Base-by-base conservation (phyloP, 805 yeast genomes). In the Nakazawaea wickerhamii region DNA sequence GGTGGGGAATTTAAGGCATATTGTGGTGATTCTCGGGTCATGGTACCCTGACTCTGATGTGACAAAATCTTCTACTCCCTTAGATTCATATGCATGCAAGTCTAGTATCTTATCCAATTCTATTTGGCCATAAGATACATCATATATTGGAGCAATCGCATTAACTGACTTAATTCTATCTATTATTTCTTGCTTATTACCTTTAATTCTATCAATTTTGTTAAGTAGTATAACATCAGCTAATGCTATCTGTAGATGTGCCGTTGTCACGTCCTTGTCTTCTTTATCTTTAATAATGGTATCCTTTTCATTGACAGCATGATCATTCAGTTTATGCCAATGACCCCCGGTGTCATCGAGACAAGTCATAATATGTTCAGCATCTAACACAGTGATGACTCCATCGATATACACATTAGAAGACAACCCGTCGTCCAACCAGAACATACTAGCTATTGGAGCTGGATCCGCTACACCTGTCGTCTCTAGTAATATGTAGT, bases 401-500 rank as follows among this genome's bases (percentile, higher is more conserved):
- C 96, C 96, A 60, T 91, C 98, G 25, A 93, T 81, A 58, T 86
- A 85, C 2, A 93, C 88, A 50, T 80, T 81, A 4, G 95, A 81
- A 13, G 81, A 73, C 45, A 93, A 67, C 0, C 90, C 97, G 19
- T 86, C 91, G 59, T 93, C 99, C 23, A 90, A 71, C 99, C 99
- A 93, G 62, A 93, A 93, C 96, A 91, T 91, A 49, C 81, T 77
- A 4, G 97, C 96, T 21, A 93, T 88, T 0, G 98, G 98, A 0
- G 90, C 97, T 0, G 99, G 99, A 57, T 93, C 98, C 0, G 99
- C 99, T 13, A 93, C 73, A 0, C 99, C 99, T 0, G 96, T 88
- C 0, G 99, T 93, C 57, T 93, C 99, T 41, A 93, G 65, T 19
- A 93, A 59, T n/a, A 93, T 89, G 56, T 91, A 84, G 61, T 93